phyloP scores from a whole-genome alignment of 768 basidiomycete species.

The Infundibulicybe gibba region DNA sequence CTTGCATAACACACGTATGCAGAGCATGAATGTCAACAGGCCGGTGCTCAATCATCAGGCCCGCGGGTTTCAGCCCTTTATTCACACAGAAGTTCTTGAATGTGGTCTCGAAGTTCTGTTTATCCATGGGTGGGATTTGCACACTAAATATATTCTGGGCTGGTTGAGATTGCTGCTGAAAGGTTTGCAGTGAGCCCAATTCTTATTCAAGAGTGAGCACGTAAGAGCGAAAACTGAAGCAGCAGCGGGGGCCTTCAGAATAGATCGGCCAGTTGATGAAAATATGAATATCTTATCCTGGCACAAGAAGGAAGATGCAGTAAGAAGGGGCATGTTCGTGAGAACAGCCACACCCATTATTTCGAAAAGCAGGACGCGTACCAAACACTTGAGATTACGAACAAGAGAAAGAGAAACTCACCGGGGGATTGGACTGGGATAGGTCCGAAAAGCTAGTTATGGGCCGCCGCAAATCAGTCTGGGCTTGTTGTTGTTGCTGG shows the following conservation, averaged over 20 bases:
- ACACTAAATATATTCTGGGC: slow-evolving; percentile 6
- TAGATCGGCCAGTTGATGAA: too few relatives aligned
- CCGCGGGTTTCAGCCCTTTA: slow-evolving; percentile 30
- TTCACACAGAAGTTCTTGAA: slow-evolving; percentile 46
- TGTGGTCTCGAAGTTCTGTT: slow-evolving; percentile 45
- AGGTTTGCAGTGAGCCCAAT: slow-evolving; percentile 15
- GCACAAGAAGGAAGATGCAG: neutral
- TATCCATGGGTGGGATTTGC: slow-evolving; percentile 41
- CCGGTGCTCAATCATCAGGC: slow-evolving; percentile 49
- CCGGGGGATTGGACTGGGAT: slow-evolving; percentile 43
- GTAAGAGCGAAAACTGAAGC: slow-evolving; percentile 7
- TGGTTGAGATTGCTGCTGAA: slow-evolving; percentile 2
- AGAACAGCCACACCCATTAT: neutral
- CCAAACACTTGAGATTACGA: slow-evolving; percentile 3
- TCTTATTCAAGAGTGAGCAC: slow-evolving; percentile 16
- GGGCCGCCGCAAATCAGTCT: slow-evolving; percentile 20
- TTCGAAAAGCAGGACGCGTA: neutral
- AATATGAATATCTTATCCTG: too few relatives aligned
- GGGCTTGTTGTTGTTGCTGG: slow-evolving; percentile 32
- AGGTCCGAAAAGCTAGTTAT: slow-evolving; percentile 49
- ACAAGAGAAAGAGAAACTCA: slow-evolving; percentile 26
- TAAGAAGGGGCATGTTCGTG: neutral
- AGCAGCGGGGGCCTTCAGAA: too few relatives aligned
- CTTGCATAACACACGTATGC: slow-evolving; percentile 55
- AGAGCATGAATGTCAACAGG: slow-evolving; percentile 57